phyloP scores from a whole-genome alignment of 768 basidiomycete species.

The Candolleomyces efflorescens region DNA sequence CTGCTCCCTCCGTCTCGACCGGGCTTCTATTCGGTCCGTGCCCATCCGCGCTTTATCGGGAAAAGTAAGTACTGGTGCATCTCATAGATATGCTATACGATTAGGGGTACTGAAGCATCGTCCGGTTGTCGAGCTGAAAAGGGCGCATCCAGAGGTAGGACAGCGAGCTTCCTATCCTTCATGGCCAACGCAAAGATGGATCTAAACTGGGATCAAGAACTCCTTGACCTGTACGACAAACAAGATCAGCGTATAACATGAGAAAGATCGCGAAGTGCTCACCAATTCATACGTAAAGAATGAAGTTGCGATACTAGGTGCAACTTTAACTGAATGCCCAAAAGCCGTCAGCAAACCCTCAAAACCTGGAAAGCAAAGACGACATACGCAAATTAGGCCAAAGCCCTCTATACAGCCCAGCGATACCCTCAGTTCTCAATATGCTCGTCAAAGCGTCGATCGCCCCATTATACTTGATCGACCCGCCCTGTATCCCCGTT shows the following conservation, averaged over 20 bases:
- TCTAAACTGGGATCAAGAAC: constrained; percentile 26
- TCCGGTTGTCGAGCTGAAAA: no score
- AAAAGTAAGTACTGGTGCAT: no score
- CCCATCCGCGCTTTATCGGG: no score
- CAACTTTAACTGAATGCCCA: constrained; percentile 68
- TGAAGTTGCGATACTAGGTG: constrained; percentile 83
- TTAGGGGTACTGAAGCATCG: no score
- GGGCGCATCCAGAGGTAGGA: no score
- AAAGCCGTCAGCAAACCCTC: constrained; percentile 2
- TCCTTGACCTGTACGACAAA: constrained; percentile 24
- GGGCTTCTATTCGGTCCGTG: no score
- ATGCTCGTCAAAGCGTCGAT: constrained; percentile 72
- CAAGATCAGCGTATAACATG: constrained; percentile 1
- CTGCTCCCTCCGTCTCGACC: no score
- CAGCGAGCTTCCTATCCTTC: no score
- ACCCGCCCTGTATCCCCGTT: constrained; percentile 64
- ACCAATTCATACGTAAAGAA: constrained; percentile 81
- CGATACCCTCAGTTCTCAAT: constrained; percentile 66
- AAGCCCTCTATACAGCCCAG: constrained; percentile 77
- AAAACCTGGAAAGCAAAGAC: constrained; percentile 8
- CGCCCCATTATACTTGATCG: constrained; percentile 74
- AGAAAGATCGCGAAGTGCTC: constrained; percentile 4
- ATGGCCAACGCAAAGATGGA: neutral
- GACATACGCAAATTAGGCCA: constrained; percentile 86
- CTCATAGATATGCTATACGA: no score